Evolutionary conservation across 2,329 filamentous ascomycete genomes (phyloP).

Genomic region (Monosporascus ibericus): DNA sequence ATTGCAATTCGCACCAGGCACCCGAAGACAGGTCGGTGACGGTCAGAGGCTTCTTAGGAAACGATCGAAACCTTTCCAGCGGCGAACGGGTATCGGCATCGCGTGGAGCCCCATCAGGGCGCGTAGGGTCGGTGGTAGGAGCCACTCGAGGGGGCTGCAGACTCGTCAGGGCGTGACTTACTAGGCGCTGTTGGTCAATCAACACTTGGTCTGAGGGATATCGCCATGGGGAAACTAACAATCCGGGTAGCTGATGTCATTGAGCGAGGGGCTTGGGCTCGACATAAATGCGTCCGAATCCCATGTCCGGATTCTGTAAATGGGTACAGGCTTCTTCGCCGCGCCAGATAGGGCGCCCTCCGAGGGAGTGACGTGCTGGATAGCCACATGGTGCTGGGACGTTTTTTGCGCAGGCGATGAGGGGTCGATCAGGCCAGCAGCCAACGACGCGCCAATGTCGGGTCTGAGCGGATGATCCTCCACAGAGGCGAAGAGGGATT

Average conservation of each 20-base stretch:
- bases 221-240: constrained; percentile 33
- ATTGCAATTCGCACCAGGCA: constrained; percentile 94
- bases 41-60: constrained; percentile 71
- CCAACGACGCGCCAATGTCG: neutral
- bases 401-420: neutral
- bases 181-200: constrained; percentile 61
- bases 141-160: constrained; percentile 10
- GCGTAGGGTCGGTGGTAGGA: constrained; percentile 2
- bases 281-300: neutral
- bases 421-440: neutral
- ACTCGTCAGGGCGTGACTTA: constrained; percentile 38
- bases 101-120: constrained; percentile 12
- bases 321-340: constrained; percentile 1
- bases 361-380: neutral
- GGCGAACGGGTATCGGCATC: constrained; percentile 46
- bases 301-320: neutral
- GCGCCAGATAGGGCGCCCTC: neutral
- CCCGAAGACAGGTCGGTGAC: constrained; percentile 86
- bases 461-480: neutral
- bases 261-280: constrained; percentile 4
- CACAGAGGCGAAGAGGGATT: neutral
- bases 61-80: constrained; percentile 70
- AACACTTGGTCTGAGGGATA: constrained; percentile 32
- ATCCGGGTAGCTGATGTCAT: constrained; percentile 42
- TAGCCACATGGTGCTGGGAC: constrained; percentile 1